Base-by-base conservation (phyloP, 305 asterid genomes). In the Galium porrigens region DNA sequence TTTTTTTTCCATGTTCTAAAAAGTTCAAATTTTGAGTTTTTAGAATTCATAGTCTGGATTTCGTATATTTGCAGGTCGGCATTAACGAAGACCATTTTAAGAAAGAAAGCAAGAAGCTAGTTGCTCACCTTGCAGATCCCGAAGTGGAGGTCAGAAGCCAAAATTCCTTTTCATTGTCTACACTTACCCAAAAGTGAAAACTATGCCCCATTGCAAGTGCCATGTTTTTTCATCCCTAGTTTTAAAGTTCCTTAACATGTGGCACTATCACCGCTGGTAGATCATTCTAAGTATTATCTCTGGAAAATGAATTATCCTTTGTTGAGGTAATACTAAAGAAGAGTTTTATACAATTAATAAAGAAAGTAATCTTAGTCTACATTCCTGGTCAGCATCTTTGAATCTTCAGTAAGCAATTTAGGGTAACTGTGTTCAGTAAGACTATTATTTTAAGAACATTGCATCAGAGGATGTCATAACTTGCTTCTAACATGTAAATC, bases 91-190 rank as follows among this genome's bases (percentile, higher is more conserved):
- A 83, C 69, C 96, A 86, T 68, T 89, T 89, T 79, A 85, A 77
- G 76, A 74, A 84, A 17, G 97, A 89, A 78, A 89, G 91, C 88
- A 86, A 83, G 82, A 94, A 86, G 74, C 75, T 89, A 67, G 95
- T 81, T 29, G 94, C 91, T 76, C 95, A 87, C 80, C 96, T 94
- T 82, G 97, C 99, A 68, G 97, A 94, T 79, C 97, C 99, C 39
- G 97, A 94, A 83, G 89, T 94, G 74, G 99, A 94, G 96, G 99
- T 94, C 37, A 52, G 79, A 55, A 61, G 64, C 53, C 36, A 34
- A 46, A 44, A 6, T 61, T 46, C 30, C 17, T 46, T 27, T 15
- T 69, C 49, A 34, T 54, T 18, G 29, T 53, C 36, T 63, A 18
- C 32, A 17, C 20, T 10, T 63, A 63, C 32, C 51, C 6, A 9